These are phyloP conservation scores for Anthoceros angustus DNA, from an alignment of 225 moss, liverwort and hornwort genomes.

Conservation along the genomic window DNA sequence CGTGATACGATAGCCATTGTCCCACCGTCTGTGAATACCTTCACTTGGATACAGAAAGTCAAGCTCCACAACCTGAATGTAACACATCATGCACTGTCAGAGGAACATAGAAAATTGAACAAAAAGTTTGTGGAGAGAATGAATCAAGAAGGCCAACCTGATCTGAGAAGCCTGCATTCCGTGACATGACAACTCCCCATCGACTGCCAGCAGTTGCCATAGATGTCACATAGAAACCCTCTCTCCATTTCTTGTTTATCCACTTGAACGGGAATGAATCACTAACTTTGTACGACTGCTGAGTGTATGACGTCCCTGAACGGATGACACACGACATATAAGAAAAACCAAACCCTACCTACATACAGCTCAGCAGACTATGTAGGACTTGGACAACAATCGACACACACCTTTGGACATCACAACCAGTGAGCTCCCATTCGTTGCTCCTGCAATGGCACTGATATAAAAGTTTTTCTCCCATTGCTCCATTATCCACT, in stretches of 20 bases:
- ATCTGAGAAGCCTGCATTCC: conserved; percentile 90
- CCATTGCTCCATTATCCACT: conserved; percentile 99
- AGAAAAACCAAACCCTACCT: not conserved
- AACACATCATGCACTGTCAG: not conserved
- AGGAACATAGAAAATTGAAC: not conserved
- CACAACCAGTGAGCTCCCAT: conserved; percentile 94
- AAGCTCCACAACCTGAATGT: conserved; percentile 73
- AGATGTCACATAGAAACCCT: conserved; percentile 90
- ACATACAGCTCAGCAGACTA: not conserved
- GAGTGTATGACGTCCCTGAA: conserved; percentile 84
- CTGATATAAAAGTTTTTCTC: conserved; percentile 99
- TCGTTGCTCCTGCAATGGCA: conserved; percentile 95
- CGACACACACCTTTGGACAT: conserved; percentile 76
- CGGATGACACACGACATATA: not conserved
- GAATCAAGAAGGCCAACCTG: conserved; percentile 29
- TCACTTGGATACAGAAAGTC: conserved; percentile 97
- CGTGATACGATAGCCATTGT: conserved; percentile 94
- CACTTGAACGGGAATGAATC: conserved; percentile 99
- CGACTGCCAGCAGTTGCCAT: conserved; percentile 99
- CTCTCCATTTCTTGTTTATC: conserved; percentile 99
- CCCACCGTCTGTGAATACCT: conserved; percentile 95
- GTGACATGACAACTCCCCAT: conserved; percentile 98
- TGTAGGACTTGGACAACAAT: too few species aligned
- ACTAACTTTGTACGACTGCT: conserved; percentile 97
- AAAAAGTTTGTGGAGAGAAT: not conserved